A percentile compares a stretch with the other conserved stretches of the same genome.
Evolutionary conservation across 805 yeast genomes (phyloP).

Genomic region (Candida rishiriensis): DNA sequence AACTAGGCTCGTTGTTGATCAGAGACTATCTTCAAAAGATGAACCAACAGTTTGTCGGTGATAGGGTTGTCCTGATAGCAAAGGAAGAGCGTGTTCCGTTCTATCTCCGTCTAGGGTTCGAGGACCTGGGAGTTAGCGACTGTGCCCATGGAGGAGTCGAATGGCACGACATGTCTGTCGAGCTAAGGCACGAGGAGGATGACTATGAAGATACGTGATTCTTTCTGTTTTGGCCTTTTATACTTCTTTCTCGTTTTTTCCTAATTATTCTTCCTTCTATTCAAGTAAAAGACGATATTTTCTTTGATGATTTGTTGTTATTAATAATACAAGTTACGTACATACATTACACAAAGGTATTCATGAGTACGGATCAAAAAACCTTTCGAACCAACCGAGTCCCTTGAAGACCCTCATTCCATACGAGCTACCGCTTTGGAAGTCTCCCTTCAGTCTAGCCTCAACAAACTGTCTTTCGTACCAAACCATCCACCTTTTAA

Average conservation of each 20-base stretch:
- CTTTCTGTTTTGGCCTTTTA: neutral
- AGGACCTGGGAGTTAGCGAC: conserved; percentile 58
- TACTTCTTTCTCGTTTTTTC: neutral
- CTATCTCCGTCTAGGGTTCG: conserved; percentile 79
- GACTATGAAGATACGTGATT: conserved; percentile 29
- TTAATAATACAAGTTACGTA: no score
- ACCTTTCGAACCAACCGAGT: conserved; percentile 42
- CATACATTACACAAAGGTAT: no score
- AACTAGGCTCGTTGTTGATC: conserved; percentile 75
- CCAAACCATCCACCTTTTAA: conserved; percentile 31
- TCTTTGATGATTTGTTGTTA: no score
- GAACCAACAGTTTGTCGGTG: conserved; percentile 82
- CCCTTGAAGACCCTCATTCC: conserved; percentile 63
- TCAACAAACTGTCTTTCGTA: conserved; percentile 35
- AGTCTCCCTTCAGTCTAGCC: conserved; percentile 36
- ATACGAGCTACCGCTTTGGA: conserved; percentile 42
- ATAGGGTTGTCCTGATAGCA: conserved; percentile 67
- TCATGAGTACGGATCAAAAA: conserved; percentile 45
- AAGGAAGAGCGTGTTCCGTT: conserved; percentile 67
- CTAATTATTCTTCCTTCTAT: neutral
- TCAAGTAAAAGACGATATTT: neutral
- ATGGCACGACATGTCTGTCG: conserved; percentile 55
- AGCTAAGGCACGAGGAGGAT: conserved; percentile 40
- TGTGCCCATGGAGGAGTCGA: conserved; percentile 53
- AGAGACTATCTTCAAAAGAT: conserved; percentile 90